Evolutionary conservation across 2,329 filamentous ascomycete species (phyloP).

Genomic region (Rhynchosporium agropyri): DNA sequence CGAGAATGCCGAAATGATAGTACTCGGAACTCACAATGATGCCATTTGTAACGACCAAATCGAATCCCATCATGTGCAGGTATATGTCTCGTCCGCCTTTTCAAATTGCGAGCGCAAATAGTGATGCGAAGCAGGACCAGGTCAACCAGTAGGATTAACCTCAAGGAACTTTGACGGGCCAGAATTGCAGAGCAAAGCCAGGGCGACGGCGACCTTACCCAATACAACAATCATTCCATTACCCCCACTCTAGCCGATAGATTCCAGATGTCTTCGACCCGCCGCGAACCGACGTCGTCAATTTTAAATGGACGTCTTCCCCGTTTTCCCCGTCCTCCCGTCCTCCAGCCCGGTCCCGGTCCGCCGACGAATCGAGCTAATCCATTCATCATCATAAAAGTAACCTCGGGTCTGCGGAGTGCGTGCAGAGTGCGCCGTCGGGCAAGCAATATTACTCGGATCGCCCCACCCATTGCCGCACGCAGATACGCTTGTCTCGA

Average conservation of each 20-base stretch:
- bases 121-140: neutral
- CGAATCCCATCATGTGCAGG: slow-evolving; percentile 39
- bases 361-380: neutral
- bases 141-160: neutral
- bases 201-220: too few species aligned
- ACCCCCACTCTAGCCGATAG: too few species aligned
- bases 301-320: too few species aligned
- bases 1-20: neutral
- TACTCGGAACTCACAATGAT: slow-evolving; percentile 43
- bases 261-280: too few species aligned
- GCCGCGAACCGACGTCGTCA: too few species aligned
- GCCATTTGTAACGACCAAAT: slow-evolving; percentile 48
- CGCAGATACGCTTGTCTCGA: neutral
- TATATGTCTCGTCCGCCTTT: too few species aligned
- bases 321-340: too few species aligned
- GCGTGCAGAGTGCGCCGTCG: slow-evolving; percentile 12
- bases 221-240: too few species aligned
- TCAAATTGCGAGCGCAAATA: neutral
- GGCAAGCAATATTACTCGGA: slow-evolving; percentile 11
- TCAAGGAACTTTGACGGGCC: too few species aligned
- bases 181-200: too few species aligned
- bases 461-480: slow-evolving; percentile 2
- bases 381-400: neutral
- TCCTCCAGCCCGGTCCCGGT: neutral
- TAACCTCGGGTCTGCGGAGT: neutral